Evolutionary conservation across 73 alveolate species (phyloP).

Genomic region (Chromera velia): DNA sequence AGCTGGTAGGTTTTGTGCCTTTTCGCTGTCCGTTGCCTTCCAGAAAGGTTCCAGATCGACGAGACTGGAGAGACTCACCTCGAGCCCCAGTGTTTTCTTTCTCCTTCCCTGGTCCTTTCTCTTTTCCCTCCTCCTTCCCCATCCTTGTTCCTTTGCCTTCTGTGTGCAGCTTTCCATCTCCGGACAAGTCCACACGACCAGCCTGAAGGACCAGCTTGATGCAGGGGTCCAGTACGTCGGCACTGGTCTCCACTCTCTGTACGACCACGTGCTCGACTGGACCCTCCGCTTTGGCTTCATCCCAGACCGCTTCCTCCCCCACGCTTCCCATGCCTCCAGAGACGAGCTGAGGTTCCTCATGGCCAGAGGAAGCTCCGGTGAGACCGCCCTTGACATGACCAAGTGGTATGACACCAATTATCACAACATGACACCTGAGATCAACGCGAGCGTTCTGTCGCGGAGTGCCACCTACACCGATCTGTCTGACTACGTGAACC

Average conservation of each 20-base stretch:
- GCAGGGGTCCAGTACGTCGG: not conserved
- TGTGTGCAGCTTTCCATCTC: not conserved
- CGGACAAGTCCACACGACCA: not conserved
- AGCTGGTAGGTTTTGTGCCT: not conserved
- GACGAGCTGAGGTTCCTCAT: not conserved
- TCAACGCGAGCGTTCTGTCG: not conserved
- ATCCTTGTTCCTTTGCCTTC: not conserved
- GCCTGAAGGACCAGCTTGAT: not conserved
- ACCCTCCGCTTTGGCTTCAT: not conserved
- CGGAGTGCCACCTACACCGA: too few species aligned
- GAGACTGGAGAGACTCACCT: too few species aligned
- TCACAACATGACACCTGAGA: not conserved
- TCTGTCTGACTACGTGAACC: not conserved
- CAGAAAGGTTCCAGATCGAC: too few species aligned
- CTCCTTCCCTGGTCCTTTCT: too few species aligned
- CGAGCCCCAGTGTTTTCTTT: too few species aligned
- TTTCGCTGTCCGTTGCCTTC: too few species aligned
- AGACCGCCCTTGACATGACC: not conserved
- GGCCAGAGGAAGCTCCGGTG: not conserved
- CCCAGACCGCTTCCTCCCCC: not conserved
- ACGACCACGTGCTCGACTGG: not conserved
- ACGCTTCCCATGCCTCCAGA: not conserved
- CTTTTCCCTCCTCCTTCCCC: too few species aligned
- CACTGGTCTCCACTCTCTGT: not conserved
- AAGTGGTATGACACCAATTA: not conserved